phyloP scores from a whole-genome alignment of 2,329 filamentous ascomycete genomes.

The Coniochaeta ligniaria region DNA sequence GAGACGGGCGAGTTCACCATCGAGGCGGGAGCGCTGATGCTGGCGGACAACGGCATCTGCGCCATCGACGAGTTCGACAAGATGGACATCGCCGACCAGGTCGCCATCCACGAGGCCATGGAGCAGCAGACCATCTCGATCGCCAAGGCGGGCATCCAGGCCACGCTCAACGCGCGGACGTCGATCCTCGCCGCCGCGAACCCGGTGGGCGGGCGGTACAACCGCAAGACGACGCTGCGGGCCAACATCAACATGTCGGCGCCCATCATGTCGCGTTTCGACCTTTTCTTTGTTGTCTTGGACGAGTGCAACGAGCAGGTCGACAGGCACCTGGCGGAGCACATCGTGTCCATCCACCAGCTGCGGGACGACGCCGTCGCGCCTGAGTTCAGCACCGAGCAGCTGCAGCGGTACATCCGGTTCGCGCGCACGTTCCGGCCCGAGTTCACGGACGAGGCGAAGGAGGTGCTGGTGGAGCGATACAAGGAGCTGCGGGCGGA shows the following conservation, averaged over 20 bases:
- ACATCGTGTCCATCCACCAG: conserved; percentile 92
- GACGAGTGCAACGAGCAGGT: conserved; percentile 93
- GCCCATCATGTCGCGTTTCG: conserved; percentile 98
- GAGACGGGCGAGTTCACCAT: conserved; percentile 99
- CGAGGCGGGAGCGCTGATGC: conserved; percentile 94
- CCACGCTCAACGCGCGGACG: conserved; percentile 90
- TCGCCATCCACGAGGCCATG: conserved; percentile 99
- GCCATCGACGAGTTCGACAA: conserved; percentile 99
- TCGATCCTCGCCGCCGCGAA: conserved; percentile 95
- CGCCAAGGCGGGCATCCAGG: conserved; percentile 96
- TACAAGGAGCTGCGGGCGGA: conserved; percentile 95
- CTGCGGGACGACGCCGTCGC: conserved; percentile 84
- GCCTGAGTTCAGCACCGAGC: conserved; percentile 93
- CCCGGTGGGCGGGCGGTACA: conserved; percentile 92
- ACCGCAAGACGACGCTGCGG: conserved; percentile 87
- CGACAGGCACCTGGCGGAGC: conserved; percentile 84
- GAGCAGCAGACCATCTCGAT: conserved; percentile 99
- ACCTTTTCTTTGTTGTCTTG: conserved; percentile 95
- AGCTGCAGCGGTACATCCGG: conserved; percentile 92
- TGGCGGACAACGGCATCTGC: conserved; percentile 92
- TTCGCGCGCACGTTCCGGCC: conserved; percentile 94
- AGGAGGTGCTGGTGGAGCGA: conserved; percentile 75
- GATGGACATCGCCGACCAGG: conserved; percentile 96
- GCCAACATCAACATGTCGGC: conserved; percentile 98
- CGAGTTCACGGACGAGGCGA: conserved; percentile 83